Evolutionary conservation across 495 filamentous ascomycete genomes (phyloP), one percentile per base, ranked within the genome.

Genomic region (Penicillium lagena): DNA sequence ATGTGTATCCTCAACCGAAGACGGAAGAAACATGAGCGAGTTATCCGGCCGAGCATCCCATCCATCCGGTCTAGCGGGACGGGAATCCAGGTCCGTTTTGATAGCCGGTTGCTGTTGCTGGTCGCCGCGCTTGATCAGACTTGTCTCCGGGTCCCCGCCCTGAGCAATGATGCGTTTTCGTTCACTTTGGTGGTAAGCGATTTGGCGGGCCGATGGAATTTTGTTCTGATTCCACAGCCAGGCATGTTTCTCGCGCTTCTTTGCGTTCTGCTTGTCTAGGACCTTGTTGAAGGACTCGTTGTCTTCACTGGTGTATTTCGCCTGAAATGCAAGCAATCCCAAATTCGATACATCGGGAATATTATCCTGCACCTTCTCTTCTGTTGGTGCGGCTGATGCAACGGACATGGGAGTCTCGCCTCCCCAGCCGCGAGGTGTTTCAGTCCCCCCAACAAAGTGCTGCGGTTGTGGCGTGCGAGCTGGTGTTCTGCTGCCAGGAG

Each of bases 271-370:
- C 59, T 85, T 89, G 66, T 98, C 93, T 10, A 98, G 68, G 1
- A 97, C 72, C 55, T 84, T 85, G 65, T 95, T 91, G 71, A 98
- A 96, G 39, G 83, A 88, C 55, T 95, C 91, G 56, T 97, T 96
- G 62, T 98, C 93, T 65, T 98, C 93, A 51, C 86, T 93, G 5
- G 90, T 97, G 63, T 95, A 97, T 55, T 87, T 89, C 7, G 86
- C 76, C 52, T 97, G 93, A 55, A 97, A 98, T 4, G 84, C 79
- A 38, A 80, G 73, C 9, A 98, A 77, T 38, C 82, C 86, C 66
- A 97, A 81, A 54, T 81, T 85, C 10, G 85, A 85, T 2, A 69
- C 68, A 60, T 97, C 87, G 29, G 90, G 71, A n/a, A 71, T 59
- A 22, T 22, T 22, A 38, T 72, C 69, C 55, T 66, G 71, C 31